Conservation (phyloP, 2,329 filamentous ascomycete genomes). For the Didymellaceae sp. region DNA sequence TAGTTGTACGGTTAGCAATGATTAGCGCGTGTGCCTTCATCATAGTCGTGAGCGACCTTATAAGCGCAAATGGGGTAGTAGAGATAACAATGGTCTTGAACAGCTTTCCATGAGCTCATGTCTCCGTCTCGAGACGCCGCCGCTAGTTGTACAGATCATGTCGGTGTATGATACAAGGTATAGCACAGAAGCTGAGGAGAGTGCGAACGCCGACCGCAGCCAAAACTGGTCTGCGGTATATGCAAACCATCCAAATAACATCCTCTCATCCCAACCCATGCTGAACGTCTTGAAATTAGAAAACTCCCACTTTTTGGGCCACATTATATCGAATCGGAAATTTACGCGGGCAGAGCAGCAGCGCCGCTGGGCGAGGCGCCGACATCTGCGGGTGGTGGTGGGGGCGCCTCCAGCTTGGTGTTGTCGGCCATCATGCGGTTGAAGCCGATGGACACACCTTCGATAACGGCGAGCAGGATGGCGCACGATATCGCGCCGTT, state of each 20-base stretch:
- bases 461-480: slow-evolving; percentile 91
- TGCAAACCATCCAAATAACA: slow-evolving; percentile 37
- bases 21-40: neutral
- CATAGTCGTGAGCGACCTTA: too few relatives aligned
- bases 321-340: slow-evolving; percentile 19
- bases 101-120: slow-evolving; percentile 19
- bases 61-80: neutral
- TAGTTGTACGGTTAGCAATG: too few relatives aligned
- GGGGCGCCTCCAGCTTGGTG: slow-evolving; percentile 74
- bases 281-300: slow-evolving; percentile 28
- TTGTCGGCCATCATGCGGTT: slow-evolving; percentile 91
- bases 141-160: slow-evolving; percentile 41
- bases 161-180: slow-evolving; percentile 42
- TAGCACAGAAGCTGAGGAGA: slow-evolving; percentile 46
- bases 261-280: slow-evolving; percentile 25
- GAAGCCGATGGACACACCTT: slow-evolving; percentile 96
- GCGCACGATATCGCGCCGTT: slow-evolving; percentile 97
- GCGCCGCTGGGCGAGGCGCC: slow-evolving; percentile 27
- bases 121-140: slow-evolving; percentile 25
- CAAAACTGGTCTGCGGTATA: slow-evolving; percentile 34
- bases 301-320: slow-evolving; percentile 22
- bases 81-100: neutral
- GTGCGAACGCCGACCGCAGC: slow-evolving; percentile 45
- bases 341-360: slow-evolving; percentile 36
- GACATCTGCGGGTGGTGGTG: slow-evolving; percentile 50